Evolutionary conservation across 2,329 filamentous ascomycete species (phyloP), one percentile per base, ranked within the genome.

Genomic region (Ascochyta viciae-villosae): DNA sequence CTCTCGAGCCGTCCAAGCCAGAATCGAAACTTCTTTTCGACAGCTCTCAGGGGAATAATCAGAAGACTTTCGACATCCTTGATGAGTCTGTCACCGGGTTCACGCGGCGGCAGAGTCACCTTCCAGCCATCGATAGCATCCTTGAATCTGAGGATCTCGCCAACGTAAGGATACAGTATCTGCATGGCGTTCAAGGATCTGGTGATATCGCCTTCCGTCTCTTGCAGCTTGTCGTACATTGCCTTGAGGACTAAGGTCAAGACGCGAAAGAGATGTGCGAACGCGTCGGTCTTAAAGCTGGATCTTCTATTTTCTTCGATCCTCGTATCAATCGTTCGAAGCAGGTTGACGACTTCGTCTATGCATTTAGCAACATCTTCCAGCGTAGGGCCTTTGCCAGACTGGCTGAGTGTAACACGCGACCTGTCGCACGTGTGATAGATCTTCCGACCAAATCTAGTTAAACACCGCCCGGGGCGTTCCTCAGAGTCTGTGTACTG

Each of bases 251-350:
- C 60, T 1, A 29, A 9, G 6, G 56, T 43, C 6, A 73, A 43
- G 12, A 58, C 41, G 16, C 59, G 63, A 42, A 75, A 74, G 3
- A 73, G 41, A 39, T 69, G 61, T 1, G 50, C 53, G 49, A 65
- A 74, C 1, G 67, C 67, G 34, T 75, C 73, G 13, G 19, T 16
- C 46, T 73, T 74, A 53, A 74, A 64, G 4, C 13, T 24, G 19
- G 34, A 26, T 9, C 31, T 63, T 15, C 60, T 13, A 2, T 63
- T 34, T 3, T 50, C 27, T 9, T 50, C 16, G 4, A 62, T 40
- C 2, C 6, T 13, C 0, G 34, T 33, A 2, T 24, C 19, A 2
- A 60, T 50, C 3, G 29, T 42, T 5, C n/a, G 38, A 1, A 73
- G 63, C 13, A 57, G 13, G 0, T 13, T 26, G 24, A 43, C 41